These are phyloP conservation scores for Picea mariana DNA, from an alignment of 83 land plant genomes.

Conservation along the genomic window DNA sequence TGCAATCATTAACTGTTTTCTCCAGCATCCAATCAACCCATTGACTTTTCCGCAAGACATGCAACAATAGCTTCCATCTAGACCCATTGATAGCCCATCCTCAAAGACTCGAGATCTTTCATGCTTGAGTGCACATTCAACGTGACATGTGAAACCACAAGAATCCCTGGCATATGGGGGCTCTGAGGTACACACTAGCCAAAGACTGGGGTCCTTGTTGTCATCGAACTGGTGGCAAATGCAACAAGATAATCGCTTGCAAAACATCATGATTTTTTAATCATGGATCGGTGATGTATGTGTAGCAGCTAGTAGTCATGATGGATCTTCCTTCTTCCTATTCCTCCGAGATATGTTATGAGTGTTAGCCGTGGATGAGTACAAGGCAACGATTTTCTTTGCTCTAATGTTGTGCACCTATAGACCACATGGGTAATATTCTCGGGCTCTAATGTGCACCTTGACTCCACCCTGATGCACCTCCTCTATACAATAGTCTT, in stretches of 20 bases:
- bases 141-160: slow-evolving; percentile 79
- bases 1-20: no score
- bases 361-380: slow-evolving; percentile 12
- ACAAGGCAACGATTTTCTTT: not conserved
- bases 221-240: slow-evolving; percentile 76
- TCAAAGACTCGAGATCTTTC: slow-evolving; percentile 44
- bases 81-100: slow-evolving; percentile 6
- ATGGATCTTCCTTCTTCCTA: slow-evolving; percentile 52
- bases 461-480: no score
- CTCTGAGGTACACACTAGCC: slow-evolving; percentile 59
- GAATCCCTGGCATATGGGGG: slow-evolving; percentile 27
- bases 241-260: no score
- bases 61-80: slow-evolving; percentile 72
- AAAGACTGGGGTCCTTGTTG: slow-evolving; percentile 89
- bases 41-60: slow-evolving; percentile 65
- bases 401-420: no score
- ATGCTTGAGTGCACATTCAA: slow-evolving; percentile 75
- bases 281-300: slow-evolving; percentile 4
- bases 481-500: no score
- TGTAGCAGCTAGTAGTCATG: slow-evolving; percentile 24
- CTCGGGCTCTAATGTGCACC: no score
- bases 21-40: slow-evolving; percentile 15
- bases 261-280: no score
- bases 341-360: slow-evolving; percentile 38
- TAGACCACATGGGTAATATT: no score